Conservation (phyloP, 192 early-diverging fungal genomes). For the Linnemannia schmuckeri region DNA sequence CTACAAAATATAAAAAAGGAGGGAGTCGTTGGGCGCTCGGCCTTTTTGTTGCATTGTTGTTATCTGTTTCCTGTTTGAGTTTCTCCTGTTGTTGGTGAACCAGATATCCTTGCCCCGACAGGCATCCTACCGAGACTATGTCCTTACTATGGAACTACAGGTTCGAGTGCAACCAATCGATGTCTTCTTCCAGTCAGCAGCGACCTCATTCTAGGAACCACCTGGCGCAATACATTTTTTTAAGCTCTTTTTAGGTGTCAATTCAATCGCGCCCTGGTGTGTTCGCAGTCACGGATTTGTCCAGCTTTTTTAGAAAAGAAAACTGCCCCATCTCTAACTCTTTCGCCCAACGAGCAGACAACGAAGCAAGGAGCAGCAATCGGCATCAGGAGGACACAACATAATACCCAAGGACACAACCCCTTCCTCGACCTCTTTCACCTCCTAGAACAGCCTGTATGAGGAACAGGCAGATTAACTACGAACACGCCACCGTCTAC, state of each 20-base stretch:
- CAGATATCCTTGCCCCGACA: background rate
- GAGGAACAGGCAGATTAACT: conserved; percentile 12
- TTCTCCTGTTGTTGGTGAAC: background rate
- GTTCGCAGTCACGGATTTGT: background rate
- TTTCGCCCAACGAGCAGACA: background rate
- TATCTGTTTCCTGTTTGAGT: background rate
- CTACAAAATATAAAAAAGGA: background rate
- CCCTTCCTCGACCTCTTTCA: background rate
- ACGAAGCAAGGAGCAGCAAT: background rate
- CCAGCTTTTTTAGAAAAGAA: background rate
- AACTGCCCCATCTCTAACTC: background rate
- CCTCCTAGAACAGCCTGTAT: conserved; percentile 16
- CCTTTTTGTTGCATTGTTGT: background rate
- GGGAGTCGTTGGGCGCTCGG: background rate
- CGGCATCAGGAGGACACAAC: background rate
- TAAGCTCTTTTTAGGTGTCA: background rate
- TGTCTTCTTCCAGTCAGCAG: background rate
- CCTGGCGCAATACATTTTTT: background rate
- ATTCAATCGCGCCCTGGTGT: background rate
- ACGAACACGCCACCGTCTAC: conserved; percentile 29
- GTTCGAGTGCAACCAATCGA: background rate
- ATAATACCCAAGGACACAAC: background rate
- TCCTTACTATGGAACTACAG: background rate
- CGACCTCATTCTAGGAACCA: background rate
- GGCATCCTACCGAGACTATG: background rate